Evolutionary conservation across 805 yeast species (phyloP), one percentile per base, ranked within the genome.

Genomic region (Cyberlindnera samutprakarnensis): DNA sequence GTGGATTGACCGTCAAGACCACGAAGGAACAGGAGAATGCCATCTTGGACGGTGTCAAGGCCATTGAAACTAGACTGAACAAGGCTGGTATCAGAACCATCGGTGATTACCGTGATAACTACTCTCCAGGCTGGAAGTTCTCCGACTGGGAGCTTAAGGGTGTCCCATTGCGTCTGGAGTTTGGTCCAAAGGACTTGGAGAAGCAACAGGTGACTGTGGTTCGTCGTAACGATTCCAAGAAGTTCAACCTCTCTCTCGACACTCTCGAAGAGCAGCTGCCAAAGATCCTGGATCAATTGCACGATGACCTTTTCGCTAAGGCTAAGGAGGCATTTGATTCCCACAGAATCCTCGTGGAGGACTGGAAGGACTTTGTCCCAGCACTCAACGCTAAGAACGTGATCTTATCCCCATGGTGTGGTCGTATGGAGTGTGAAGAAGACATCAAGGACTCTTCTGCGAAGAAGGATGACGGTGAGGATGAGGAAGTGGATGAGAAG

Each of bases 121-220:
- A 92, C 67, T 80, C 96, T 33, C 95, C 97, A 44, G 98, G 98
- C 43, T 92, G 96, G 97, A 92, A 92, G 65, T 92, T 90, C 63
- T 80, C 96, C 37, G 95, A 92, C 57, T 82, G 94, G 72, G 99
- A 92, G 67, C 75, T 92, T 57, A 86, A 82, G 69, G 99, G 99
- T 72, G 70, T 79, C 33, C 97, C 97, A 44, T 65, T 92, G 43
- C 81, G 98, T 61, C 55, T 92, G 30, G 99, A 92, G 68, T 73
- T 84, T 52, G 99, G 99, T 48, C 99, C 99, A 51, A 85, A 83
- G 66, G 99, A 92, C 62, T 66, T 86, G 51, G 80, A 81, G 53
- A 72, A 78, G 56, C 65, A 73, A 43, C 83, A 80, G 51, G 92
- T 82, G 31, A 68, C 84, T 25, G 92, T 87, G 38, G 98, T 88